Conservation (phyloP, 176 grass and related monocot genomes). For the Elaeis guineensis region DNA sequence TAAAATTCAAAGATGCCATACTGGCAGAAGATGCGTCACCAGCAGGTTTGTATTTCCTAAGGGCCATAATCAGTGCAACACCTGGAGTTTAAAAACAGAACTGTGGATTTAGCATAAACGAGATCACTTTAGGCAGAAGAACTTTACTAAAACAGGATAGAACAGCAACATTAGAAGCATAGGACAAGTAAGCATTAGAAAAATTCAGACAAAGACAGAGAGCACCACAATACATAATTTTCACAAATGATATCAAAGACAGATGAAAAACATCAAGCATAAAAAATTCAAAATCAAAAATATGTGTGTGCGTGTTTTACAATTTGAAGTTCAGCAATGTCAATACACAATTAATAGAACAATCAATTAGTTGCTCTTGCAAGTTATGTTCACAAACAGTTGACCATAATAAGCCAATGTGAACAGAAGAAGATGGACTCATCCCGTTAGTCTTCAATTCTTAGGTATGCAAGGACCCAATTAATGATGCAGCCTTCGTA, state of each 20-base stretch:
- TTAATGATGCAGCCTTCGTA: too few relatives aligned
- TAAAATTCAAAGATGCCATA: conserved; percentile 52
- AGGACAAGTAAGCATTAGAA: too few relatives aligned
- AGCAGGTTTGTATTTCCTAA: conserved; percentile 58
- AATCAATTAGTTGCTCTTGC: not conserved
- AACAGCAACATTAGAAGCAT: not conserved
- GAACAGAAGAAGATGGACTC: conserved; percentile 1
- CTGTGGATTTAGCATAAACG: conserved; percentile 2
- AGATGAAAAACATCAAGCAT: too few relatives aligned
- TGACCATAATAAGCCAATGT: not conserved
- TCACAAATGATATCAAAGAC: too few relatives aligned
- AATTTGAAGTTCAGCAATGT: too few relatives aligned
- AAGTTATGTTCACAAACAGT: not conserved
- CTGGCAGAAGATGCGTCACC: conserved; percentile 29
- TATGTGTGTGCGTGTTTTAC: too few relatives aligned
- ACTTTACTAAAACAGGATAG: not conserved
- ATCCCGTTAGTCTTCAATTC: not conserved
- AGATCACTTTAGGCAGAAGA: not conserved
- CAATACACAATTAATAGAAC: too few relatives aligned
- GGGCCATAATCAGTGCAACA: conserved; percentile 41
- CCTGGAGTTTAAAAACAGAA: conserved; percentile 15
- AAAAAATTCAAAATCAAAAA: too few relatives aligned
- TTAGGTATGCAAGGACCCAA: too few relatives aligned
- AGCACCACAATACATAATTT: too few relatives aligned
- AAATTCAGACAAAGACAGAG: too few relatives aligned